Percentiles rank a stretch among this genome's conserved stretches.
These are phyloP conservation scores for Populus euphratica DNA, from an alignment of 345 rosid species.

Conservation along the genomic window DNA sequence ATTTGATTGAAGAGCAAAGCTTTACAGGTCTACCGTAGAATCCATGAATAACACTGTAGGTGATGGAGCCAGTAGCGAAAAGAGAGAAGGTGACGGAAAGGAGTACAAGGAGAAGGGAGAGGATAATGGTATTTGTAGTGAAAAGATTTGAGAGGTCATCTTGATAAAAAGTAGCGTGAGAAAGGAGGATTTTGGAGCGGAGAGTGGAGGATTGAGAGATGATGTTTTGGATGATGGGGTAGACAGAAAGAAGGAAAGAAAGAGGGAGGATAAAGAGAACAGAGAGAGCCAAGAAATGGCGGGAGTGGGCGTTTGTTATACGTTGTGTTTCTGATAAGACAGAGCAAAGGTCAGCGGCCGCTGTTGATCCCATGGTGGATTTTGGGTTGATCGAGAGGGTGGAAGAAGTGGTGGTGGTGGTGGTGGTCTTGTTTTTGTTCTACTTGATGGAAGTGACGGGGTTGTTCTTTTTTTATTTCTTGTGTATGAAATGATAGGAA, in stretches of 20 bases:
- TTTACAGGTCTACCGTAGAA: conserved; percentile 86
- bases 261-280: conserved; percentile 73
- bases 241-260: conserved; percentile 50
- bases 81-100: conserved; percentile 36
- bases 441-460: not conserved
- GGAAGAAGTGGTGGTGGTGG: not conserved
- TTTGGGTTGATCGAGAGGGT: not conserved
- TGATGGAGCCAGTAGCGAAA: conserved; percentile 56
- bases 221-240: conserved; percentile 49
- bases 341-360: conserved; percentile 28
- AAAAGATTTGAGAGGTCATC: not conserved
- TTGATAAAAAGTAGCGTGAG: conserved; percentile 4
- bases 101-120: conserved; percentile 25
- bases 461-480: not conserved
- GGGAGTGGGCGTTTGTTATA: conserved; percentile 69
- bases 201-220: conserved; percentile 30
- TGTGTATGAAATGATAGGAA: not conserved
- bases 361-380: conserved; percentile 13
- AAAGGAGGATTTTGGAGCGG: conserved; percentile 27
- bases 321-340: conserved; percentile 55
- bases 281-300: conserved; percentile 87
- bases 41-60: conserved; percentile 60
- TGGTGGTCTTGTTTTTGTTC: not conserved
- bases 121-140: conserved; percentile 7
- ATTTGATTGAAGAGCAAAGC: conserved; percentile 49